These are phyloP conservation scores for Penicillium freii DNA, from an alignment of 2,329 filamentous ascomycete genomes.

Conservation along the genomic window DNA sequence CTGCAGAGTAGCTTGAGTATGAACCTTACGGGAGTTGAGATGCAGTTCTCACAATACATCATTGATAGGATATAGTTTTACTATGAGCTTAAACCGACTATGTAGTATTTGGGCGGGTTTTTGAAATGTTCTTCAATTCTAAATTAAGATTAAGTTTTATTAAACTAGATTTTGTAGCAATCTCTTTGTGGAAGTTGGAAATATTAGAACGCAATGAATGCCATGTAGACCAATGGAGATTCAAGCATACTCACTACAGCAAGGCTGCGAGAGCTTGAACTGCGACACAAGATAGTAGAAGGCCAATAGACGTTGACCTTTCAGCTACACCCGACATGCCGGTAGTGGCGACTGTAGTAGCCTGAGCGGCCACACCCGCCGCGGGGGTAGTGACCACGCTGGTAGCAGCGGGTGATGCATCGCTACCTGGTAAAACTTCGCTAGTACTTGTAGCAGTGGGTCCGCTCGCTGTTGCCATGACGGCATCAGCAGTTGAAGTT, in stretches of 20 bases:
- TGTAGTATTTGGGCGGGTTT: rapidly evolving
- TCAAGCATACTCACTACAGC: background rate
- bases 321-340: background rate
- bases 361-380: background rate
- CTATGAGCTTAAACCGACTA: background rate
- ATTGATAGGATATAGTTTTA: too few species aligned
- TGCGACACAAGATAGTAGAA: background rate
- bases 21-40: background rate
- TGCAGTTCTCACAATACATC: too few species aligned
- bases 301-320: background rate
- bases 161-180: background rate
- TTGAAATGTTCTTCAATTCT: background rate
- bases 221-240: background rate
- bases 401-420: background rate
- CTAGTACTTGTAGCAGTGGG: background rate
- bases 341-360: background rate
- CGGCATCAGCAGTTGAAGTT: slow-evolving; percentile 15
- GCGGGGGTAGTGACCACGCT: background rate
- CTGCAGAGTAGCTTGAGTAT: slow-evolving; percentile 9
- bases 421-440: background rate
- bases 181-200: background rate
- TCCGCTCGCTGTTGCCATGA: background rate
- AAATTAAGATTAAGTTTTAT: background rate
- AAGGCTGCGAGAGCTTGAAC: background rate
- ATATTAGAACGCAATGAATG: background rate